These are phyloP conservation scores for Cordyceps javanica DNA, from an alignment of 2,329 filamentous ascomycete genomes.

Conservation along the genomic window DNA sequence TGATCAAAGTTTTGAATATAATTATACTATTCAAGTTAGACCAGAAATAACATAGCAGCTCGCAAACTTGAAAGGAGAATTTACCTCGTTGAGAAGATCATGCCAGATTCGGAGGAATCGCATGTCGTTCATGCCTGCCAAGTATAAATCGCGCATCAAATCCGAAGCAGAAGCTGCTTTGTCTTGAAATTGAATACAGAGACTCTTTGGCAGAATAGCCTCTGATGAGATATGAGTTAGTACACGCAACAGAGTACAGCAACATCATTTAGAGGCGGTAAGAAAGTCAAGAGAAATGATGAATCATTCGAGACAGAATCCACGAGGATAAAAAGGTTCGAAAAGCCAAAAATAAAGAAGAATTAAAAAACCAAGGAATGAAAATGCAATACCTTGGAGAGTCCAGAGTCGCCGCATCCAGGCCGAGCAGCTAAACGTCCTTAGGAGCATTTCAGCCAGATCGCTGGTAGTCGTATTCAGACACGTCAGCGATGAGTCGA, in stretches of 20 bases:
- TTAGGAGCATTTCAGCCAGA: conserved; percentile 23
- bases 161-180: conserved; percentile 17
- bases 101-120: conserved; percentile 18
- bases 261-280: background rate
- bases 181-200: conserved; percentile 29
- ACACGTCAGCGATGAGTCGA: conserved; percentile 26
- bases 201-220: conserved; percentile 24
- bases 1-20: conserved; percentile 14
- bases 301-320: background rate
- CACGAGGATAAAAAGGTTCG: background rate
- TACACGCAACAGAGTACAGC: background rate
- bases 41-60: no score
- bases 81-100: conserved; percentile 17
- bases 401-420: conserved; percentile 37
- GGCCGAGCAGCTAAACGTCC: conserved; percentile 25
- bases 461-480: conserved; percentile 14
- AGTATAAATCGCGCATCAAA: conserved; percentile 14
- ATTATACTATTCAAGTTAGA: conserved; percentile 14
- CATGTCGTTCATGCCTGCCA: conserved; percentile 12
- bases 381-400: conserved; percentile 23
- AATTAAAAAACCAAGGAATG: background rate
- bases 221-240: conserved; percentile 17
- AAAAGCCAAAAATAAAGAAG: background rate
- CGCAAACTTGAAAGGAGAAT: background rate
- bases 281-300: background rate